Percentiles rank a stretch among this genome's conserved stretches.
Conservation (phyloP, 2,329 filamentous ascomycete species). For the Penicillium sp. region DNA sequence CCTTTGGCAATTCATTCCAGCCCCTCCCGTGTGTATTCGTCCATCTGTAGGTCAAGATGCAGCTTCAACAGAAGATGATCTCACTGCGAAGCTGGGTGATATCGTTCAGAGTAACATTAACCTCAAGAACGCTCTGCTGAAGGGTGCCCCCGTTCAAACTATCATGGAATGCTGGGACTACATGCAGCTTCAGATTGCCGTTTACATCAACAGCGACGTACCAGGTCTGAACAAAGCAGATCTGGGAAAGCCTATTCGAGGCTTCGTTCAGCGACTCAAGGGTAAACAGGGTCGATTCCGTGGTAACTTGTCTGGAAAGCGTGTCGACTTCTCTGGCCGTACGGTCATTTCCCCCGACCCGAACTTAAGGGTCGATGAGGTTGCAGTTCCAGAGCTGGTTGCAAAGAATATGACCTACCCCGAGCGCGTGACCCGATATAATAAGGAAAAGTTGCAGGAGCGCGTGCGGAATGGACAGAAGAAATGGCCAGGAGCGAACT, state of each 20-base stretch:
- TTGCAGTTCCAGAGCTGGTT: slow-evolving; percentile 86
- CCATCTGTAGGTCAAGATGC: slow-evolving; percentile 92
- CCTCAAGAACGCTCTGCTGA: slow-evolving; percentile 76
- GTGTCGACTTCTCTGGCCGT: slow-evolving; percentile 95
- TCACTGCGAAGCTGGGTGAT: slow-evolving; percentile 95
- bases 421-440: slow-evolving; percentile 79
- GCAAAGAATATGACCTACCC: slow-evolving; percentile 96
- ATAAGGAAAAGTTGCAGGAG: slow-evolving; percentile 74
- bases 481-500: slow-evolving; percentile 85
- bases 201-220: slow-evolving; percentile 97
- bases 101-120: slow-evolving; percentile 90
- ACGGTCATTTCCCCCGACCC: slow-evolving; percentile 98
- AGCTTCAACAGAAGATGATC: slow-evolving; percentile 91
- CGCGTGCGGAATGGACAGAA: slow-evolving; percentile 73
- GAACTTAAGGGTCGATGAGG: slow-evolving; percentile 88
- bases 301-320: slow-evolving; percentile 94
- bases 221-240: slow-evolving; percentile 87
- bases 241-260: slow-evolving; percentile 82
- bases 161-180: slow-evolving; percentile 99
- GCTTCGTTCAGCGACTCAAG: slow-evolving; percentile 92
- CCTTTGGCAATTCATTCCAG: slow-evolving; percentile 93
- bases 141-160: slow-evolving; percentile 79
- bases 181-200: slow-evolving; percentile 87
- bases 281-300: slow-evolving; percentile 97
- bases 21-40: slow-evolving; percentile 88